Evolutionary conservation across 176 grass and related monocot genomes (phyloP).

Genomic region (Calamus simplicifolius): DNA sequence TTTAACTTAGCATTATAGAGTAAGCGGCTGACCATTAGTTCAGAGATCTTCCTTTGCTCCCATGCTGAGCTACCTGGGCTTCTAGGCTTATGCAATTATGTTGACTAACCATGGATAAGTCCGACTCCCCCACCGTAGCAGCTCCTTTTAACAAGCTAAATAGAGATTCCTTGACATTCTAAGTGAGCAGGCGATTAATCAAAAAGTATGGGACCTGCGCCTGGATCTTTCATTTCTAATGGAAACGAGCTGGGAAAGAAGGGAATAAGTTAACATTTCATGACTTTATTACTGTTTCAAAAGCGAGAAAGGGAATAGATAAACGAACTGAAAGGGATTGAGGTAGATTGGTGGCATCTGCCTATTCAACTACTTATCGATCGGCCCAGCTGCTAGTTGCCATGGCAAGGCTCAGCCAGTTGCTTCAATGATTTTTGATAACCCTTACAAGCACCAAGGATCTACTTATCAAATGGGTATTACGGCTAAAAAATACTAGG

Average conservation of each 20-base stretch:
- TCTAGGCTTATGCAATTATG: neutral
- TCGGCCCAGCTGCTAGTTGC: neutral
- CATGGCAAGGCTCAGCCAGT: neutral
- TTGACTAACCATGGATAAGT: no score
- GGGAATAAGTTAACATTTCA: no score
- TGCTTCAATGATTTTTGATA: neutral
- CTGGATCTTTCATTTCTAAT: no score
- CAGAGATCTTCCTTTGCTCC: neutral
- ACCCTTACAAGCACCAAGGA: neutral
- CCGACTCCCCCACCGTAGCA: no score
- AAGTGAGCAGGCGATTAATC: neutral
- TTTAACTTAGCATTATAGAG: conserved; percentile 1
- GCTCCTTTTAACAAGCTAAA: neutral
- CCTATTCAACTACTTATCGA: neutral
- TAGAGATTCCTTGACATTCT: neutral
- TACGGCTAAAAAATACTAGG: no score
- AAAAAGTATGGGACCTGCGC: neutral
- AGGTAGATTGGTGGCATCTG: neutral
- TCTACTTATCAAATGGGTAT: no score
- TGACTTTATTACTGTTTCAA: neutral
- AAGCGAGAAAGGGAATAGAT: neutral
- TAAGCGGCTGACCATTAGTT: neutral
- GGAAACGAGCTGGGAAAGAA: no score
- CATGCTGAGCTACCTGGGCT: neutral
- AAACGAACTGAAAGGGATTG: neutral